Evolutionary conservation across 2,329 filamentous ascomycete genomes (phyloP), one percentile per base, ranked within the genome.

Genomic region (Fusarium sp.): DNA sequence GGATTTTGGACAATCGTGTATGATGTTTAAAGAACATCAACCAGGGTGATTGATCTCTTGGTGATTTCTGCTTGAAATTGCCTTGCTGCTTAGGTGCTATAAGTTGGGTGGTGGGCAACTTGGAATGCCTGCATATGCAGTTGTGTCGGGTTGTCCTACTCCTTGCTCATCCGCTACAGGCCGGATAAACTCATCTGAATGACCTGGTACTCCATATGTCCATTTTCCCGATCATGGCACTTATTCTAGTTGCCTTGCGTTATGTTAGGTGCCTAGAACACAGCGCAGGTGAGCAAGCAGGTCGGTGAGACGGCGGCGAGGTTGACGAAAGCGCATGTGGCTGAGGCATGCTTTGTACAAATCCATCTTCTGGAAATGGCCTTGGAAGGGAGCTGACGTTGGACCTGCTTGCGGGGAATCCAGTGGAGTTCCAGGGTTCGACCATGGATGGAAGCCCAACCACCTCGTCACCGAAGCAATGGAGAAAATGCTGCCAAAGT

Each of bases 371-470:
- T 23, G 20, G 51, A 50, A 13, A 57, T 23, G 29, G 13, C 23
- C 51, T 46, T 50, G 53, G 65, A 69, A 25, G 38, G 42, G 46
- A 65, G 40, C 40, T 61, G 36, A 46, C 27, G 14, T 33, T 42
- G 34, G 53, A 40, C 53, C 27, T 55, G 25, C 36, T 56, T 44
- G 50, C 29, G 58, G 58, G 58, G 58, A 27, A 33, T 33, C 14
- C 29, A 40, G 58, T 60, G 58, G 50, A 27, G 58, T 66, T 53
- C 29, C 36, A 57, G 54, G 38, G 33, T 33, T 46, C 36, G 34
- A 14, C 53, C 36, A 42, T 56, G 53, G 38, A 46, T 23, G 29
- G 29, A 31, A 51, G 53, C 59, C 59, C 54, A 60, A 64, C 58
- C 46, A 46, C 59, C 36, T 18, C 34, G 25, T 53, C 36, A 40